Percentiles rank a stretch among this genome's conserved stretches.
Evolutionary conservation across 805 yeast genomes (phyloP).

Genomic region (Ogataea degrootiae): DNA sequence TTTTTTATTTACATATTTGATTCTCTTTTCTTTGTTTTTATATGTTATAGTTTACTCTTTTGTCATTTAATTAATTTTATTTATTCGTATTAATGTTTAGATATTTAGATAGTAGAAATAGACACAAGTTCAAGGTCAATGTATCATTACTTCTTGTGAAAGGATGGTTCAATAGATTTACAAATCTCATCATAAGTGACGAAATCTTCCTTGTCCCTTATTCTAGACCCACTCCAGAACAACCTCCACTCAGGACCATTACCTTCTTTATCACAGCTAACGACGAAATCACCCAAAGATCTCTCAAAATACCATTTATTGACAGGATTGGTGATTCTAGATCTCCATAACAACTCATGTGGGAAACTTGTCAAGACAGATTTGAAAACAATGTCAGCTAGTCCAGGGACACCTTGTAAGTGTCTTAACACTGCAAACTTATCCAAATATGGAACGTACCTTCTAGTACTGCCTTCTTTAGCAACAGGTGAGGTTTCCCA

Average conservation of each 20-base stretch:
- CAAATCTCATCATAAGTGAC: conserved; percentile 51
- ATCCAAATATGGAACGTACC: conserved; percentile 72
- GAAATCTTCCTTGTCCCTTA: conserved; percentile 32
- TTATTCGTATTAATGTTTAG: not conserved
- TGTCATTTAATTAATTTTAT: not conserved
- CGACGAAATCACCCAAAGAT: conserved; percentile 61
- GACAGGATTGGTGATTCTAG: conserved; percentile 80
- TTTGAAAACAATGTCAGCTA: conserved; percentile 91
- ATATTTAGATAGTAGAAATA: not conserved
- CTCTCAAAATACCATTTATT: conserved; percentile 98
- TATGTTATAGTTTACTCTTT: not conserved
- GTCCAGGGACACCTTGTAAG: conserved; percentile 87
- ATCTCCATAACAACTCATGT: conserved; percentile 82
- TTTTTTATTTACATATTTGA: not conserved
- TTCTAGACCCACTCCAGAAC: conserved; percentile 37
- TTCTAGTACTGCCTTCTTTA: conserved; percentile 1
- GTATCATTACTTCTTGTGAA: conserved; percentile 5
- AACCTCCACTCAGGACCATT: conserved; percentile 30
- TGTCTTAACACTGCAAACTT: conserved; percentile 85
- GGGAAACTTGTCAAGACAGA: conserved; percentile 65
- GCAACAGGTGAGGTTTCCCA: conserved; percentile 46
- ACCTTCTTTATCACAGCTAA: conserved; percentile 13
- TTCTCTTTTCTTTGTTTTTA: not conserved
- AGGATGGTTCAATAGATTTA: conserved; percentile 54
- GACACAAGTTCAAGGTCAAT: too few relatives aligned